A percentile compares a stretch with the other conserved stretches of the same genome.
Conservation (phyloP, 495 filamentous ascomycete species). For the Aspergillus campestris region DNA sequence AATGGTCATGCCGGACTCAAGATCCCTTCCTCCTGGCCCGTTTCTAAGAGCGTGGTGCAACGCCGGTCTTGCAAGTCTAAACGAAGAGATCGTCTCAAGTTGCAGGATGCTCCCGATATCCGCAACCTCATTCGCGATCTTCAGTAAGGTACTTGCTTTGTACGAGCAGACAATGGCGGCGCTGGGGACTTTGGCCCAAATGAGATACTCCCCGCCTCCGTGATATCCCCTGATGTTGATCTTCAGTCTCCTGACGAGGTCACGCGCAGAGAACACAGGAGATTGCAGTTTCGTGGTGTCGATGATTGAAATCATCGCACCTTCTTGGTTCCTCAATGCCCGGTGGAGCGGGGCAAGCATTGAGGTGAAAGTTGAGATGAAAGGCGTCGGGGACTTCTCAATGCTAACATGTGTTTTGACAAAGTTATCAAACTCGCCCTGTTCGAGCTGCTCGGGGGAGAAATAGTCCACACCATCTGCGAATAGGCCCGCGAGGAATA, state of each 20-base stretch:
- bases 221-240: conserved; percentile 15
- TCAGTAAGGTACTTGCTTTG: conserved; percentile 11
- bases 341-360: conserved; percentile 28
- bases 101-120: conserved; percentile 22
- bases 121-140: conserved; percentile 4
- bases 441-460: conserved; percentile 8
- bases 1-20: conserved; percentile 4
- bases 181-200: conserved; percentile 20
- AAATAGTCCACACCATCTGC: conserved; percentile 1
- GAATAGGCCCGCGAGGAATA: conserved; percentile 22
- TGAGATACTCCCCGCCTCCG: conserved; percentile 24
- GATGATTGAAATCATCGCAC: conserved; percentile 22
- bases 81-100: conserved; percentile 7
- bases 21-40: conserved; percentile 5
- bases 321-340: conserved; percentile 14
- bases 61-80: neutral
- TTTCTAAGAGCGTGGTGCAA: conserved; percentile 5
- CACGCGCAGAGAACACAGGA: conserved; percentile 15
- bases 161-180: conserved; percentile 22
- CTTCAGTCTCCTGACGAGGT: conserved; percentile 10
- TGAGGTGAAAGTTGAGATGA: conserved; percentile 23
- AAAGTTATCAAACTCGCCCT: conserved; percentile 10
- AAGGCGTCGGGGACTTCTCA: conserved; percentile 12
- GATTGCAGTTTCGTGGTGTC: conserved; percentile 19
- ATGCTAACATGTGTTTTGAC: conserved; percentile 21